Percentiles rank a stretch among this genome's conserved stretches.
These are phyloP conservation scores for Acacia confusa DNA, from an alignment of 306 rosid genomes.

Conservation along the genomic window DNA sequence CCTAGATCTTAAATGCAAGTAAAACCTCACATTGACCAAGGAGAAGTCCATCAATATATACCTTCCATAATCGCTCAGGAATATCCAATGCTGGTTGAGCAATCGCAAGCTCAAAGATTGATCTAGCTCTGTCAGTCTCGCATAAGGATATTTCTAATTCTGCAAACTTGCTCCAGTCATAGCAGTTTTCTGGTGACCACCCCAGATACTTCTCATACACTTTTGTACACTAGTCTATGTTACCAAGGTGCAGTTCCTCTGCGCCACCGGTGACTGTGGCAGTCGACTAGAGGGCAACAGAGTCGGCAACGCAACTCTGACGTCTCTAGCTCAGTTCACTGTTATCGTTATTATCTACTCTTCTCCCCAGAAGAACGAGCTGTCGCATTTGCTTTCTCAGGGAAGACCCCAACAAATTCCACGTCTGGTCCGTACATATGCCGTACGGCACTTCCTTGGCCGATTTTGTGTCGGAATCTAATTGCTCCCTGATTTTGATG, in stretches of 20 bases:
- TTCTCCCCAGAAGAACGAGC: no score
- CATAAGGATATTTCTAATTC: slow-evolving; percentile 79
- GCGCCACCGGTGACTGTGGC: no score
- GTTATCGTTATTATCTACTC: no score
- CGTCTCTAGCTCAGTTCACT: no score
- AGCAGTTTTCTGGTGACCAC: slow-evolving; percentile 91
- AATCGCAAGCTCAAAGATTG: slow-evolving; percentile 88
- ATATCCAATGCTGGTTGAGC: slow-evolving; percentile 92
- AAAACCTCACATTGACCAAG: not conserved
- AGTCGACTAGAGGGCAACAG: no score
- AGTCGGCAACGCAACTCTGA: no score
- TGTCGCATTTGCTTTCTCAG: no score
- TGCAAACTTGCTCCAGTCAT: slow-evolving; percentile 93
- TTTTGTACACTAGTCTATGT: slow-evolving; percentile 77
- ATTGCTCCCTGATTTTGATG: no score
- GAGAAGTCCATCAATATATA: slow-evolving; percentile 23
- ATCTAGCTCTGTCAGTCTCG: slow-evolving; percentile 92
- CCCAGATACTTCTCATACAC: slow-evolving; percentile 81
- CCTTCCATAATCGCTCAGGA: slow-evolving; percentile 98
- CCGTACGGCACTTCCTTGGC: no score
- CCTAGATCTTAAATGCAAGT: not conserved
- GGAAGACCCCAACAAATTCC: no score
- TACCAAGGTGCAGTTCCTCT: slow-evolving; percentile 53
- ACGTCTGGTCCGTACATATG: no score
- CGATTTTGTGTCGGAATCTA: no score